Evolutionary conservation across 768 basidiomycete genomes (phyloP).

Genomic region (Cystofilobasidium macerans): DNA sequence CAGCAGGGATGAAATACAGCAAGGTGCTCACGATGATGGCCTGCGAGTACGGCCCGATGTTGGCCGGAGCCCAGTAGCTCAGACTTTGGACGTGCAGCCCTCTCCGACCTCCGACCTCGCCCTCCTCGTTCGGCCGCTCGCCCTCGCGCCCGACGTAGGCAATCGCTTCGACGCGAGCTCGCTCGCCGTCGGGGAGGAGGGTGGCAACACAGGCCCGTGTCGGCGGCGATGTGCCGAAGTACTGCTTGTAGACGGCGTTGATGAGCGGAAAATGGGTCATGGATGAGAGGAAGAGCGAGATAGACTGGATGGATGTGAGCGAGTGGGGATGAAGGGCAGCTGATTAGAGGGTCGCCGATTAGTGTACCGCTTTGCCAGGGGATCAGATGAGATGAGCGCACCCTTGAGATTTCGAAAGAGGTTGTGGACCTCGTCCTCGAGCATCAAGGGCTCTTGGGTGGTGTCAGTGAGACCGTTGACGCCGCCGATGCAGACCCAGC

Average conservation of each 20-base stretch:
- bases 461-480: background rate
- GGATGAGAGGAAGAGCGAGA: slow-evolving; percentile 65
- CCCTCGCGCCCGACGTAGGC: slow-evolving; percentile 47
- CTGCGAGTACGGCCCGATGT: slow-evolving; percentile 97
- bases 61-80: slow-evolving; percentile 98
- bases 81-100: slow-evolving; percentile 88
- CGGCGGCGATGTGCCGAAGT: slow-evolving; percentile 84
- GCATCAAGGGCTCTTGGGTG: background rate
- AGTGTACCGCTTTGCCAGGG: no score
- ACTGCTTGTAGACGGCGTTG: slow-evolving; percentile 66
- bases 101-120: slow-evolving; percentile 44
- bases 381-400: slow-evolving; percentile 36
- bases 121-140: slow-evolving; percentile 8
- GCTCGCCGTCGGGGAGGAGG: slow-evolving; percentile 49
- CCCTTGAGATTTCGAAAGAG: slow-evolving; percentile 61
- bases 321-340: slow-evolving; percentile 47
- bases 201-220: slow-evolving; percentile 87
- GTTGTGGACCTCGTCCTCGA: slow-evolving; percentile 55
- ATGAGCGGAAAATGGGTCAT: slow-evolving; percentile 68
- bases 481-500: background rate
- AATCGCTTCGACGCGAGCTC: slow-evolving; percentile 66
- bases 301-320: slow-evolving; percentile 55
- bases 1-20: slow-evolving; percentile 1
- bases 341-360: no score
- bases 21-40: slow-evolving; percentile 57